Base-by-base conservation (phyloP, 257 asterid genomes). In the Handroanthus guayacan region DNA sequence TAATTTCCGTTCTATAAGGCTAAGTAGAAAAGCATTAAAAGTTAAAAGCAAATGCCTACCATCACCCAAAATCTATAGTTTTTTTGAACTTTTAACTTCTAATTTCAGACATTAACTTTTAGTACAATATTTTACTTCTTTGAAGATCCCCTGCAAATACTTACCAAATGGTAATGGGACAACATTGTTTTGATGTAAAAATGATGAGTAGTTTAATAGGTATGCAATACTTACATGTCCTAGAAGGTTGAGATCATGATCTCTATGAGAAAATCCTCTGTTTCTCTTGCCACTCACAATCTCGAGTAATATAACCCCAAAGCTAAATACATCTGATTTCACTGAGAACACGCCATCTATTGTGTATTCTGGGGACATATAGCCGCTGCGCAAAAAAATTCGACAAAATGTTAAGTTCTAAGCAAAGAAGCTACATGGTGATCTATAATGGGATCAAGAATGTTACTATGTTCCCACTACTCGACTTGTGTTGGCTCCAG, bases 391-490 rank as follows among this genome's bases (percentile, higher is more conserved):
- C 5, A 11, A 71, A 3, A 17, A 52, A 14, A 10, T 2, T 67
- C 6, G 9, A 11, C 12, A 45, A 16, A 34, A 52, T 4, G 11
- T 12, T 13, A 34, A 56, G 31, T 71, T 71, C 47, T 58, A 20
- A 20, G 3, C 3, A 47, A 11, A 9, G n/a, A 9, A 12, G 18
- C 56, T 1, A 9, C 57, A 44, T 56, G 4, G 20, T 17, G 36
- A 34, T 20, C 18, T 50, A 7, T 5, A 11, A 67, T 9, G 54
- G 64, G 3, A 25, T 25, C 47, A 57, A 57, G 45, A 71, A 43
- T 58, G 71, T 73, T 47, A 73, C 78, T 73, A 73, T 47, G 78
- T 73, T 61, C 78, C 78, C 0, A 61, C 78, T 34, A 73, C 78
- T 62, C 71, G 61, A 47, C 52, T 73, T 7, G 78, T 73, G 78